These are phyloP conservation scores for Cylindrotheca fusiformis DNA, from an alignment of 108 stramenopile species.

Conservation along the genomic window DNA sequence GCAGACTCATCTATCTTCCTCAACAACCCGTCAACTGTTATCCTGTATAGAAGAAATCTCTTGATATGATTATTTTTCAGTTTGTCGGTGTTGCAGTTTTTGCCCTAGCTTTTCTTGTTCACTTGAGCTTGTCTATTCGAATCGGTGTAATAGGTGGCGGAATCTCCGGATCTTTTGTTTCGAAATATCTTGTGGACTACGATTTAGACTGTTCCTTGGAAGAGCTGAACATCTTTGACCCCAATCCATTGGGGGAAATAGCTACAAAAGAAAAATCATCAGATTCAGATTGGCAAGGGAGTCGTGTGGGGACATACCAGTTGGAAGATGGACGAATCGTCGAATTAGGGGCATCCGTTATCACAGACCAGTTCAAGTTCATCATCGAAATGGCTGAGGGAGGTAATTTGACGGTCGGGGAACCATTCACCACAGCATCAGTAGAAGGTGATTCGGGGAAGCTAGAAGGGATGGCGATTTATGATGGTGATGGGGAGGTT, in stretches of 20 bases:
- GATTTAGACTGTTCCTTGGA: constrained; percentile 58
- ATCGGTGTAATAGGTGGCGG: constrained; percentile 74
- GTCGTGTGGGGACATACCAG: constrained; percentile 46
- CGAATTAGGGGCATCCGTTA: constrained; percentile 74
- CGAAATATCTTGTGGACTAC: constrained; percentile 74
- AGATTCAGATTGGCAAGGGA: constrained; percentile 47
- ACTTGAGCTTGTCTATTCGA: too few relatives aligned
- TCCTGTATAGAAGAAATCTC: too few relatives aligned
- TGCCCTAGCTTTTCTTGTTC: too few relatives aligned
- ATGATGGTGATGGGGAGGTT: constrained; percentile 23
- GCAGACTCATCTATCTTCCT: too few relatives aligned
- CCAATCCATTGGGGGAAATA: constrained; percentile 33
- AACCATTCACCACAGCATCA: constrained; percentile 1
- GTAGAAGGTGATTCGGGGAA: background rate
- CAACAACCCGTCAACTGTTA: too few relatives aligned
- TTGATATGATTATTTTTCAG: too few relatives aligned
- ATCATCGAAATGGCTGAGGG: constrained; percentile 23
- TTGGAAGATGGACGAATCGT: constrained; percentile 55
- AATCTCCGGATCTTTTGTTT: constrained; percentile 60
- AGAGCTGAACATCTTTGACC: constrained; percentile 59
- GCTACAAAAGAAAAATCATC: constrained; percentile 1
- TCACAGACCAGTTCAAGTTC: constrained; percentile 10
- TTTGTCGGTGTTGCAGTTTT: too few relatives aligned
- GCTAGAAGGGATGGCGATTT: constrained; percentile 30
- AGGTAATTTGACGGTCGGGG: constrained; percentile 6